Percentiles rank a stretch among this genome's conserved stretches.
Evolutionary conservation across 495 filamentous ascomycete genomes (phyloP).

Genomic region (Monascus purpureus): DNA sequence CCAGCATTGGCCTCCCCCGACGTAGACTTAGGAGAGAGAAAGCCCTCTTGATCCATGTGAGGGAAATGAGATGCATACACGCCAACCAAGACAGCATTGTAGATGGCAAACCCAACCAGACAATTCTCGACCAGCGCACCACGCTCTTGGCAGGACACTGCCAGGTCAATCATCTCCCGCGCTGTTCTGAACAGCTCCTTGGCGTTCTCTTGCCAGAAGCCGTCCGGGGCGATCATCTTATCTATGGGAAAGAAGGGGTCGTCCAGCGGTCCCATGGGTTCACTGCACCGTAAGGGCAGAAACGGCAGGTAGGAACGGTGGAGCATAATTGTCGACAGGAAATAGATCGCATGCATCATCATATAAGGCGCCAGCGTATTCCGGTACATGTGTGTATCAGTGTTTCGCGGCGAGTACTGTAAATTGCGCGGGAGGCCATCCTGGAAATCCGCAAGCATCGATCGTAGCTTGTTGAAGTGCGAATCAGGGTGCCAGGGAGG

Average conservation of each 20-base stretch:
- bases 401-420: conserved; percentile 58
- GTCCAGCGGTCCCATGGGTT: conserved; percentile 60
- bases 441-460: conserved; percentile 51
- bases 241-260: conserved; percentile 48
- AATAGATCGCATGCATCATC: conserved; percentile 64
- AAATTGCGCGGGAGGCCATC: conserved; percentile 53
- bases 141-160: conserved; percentile 59
- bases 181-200: conserved; percentile 60
- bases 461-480: conserved; percentile 45
- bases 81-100: conserved; percentile 58
- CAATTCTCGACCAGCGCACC: conserved; percentile 62
- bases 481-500: conserved; percentile 52
- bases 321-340: conserved; percentile 63
- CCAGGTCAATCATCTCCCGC: conserved; percentile 60
- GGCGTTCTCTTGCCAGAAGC: conserved; percentile 66
- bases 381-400: conserved; percentile 64
- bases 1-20: conserved; percentile 15
- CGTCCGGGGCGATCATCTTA: conserved; percentile 32
- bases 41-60: conserved; percentile 58
- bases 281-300: conserved; percentile 54
- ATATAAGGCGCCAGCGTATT: conserved; percentile 58
- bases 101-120: conserved; percentile 66
- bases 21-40: conserved; percentile 29
- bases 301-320: conserved; percentile 76
- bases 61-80: conserved; percentile 64